A percentile compares a stretch with the other conserved stretches of the same genome.
These are phyloP conservation scores for Claviceps africana DNA, from an alignment of 2,329 filamentous ascomycete genomes.

Conservation along the genomic window DNA sequence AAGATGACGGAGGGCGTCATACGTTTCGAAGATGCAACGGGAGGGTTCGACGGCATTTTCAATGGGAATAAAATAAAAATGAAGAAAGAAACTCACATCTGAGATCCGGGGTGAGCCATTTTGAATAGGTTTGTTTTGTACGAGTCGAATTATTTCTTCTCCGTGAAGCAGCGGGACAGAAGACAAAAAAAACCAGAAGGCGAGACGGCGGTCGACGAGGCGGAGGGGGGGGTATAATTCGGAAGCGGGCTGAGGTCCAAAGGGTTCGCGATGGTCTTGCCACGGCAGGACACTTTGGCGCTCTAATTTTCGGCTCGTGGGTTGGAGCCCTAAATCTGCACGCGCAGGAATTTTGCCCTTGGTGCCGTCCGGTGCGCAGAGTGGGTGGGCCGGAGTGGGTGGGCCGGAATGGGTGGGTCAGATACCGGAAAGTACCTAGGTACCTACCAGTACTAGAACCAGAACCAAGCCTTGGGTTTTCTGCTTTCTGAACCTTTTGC, in stretches of 20 bases:
- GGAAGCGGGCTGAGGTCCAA: slow-evolving; percentile 5
- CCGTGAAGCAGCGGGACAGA: slow-evolving; percentile 14
- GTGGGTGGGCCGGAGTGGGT: not conserved
- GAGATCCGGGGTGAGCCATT: slow-evolving; percentile 47
- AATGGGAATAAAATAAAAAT: not conserved
- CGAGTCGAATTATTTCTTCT: slow-evolving; percentile 8
- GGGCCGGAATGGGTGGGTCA: not conserved
- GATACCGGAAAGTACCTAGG: not conserved
- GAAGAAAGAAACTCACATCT: slow-evolving; percentile 38
- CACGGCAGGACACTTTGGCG: slow-evolving; percentile 2
- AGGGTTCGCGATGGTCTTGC: slow-evolving; percentile 6
- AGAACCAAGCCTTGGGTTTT: not conserved
- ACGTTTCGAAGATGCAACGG: not conserved
- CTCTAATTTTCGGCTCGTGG: slow-evolving; percentile 14
- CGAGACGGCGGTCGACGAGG: slow-evolving; percentile 14
- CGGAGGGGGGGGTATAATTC: slow-evolving; percentile 5
- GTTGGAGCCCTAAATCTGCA: slow-evolving; percentile 17
- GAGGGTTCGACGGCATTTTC: not conserved
- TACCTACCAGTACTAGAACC: no score
- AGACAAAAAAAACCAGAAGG: slow-evolving; percentile 8
- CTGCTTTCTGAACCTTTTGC: not conserved
- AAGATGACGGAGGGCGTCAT: not conserved
- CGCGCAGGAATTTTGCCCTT: slow-evolving; percentile 2
- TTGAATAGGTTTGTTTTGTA: slow-evolving; percentile 24
- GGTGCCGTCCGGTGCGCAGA: not conserved